A percentile compares a stretch with the other conserved stretches of the same genome.
Conservation (phyloP, 2,329 filamentous ascomycete species). For the Aspergillus pseudonomiae region DNA sequence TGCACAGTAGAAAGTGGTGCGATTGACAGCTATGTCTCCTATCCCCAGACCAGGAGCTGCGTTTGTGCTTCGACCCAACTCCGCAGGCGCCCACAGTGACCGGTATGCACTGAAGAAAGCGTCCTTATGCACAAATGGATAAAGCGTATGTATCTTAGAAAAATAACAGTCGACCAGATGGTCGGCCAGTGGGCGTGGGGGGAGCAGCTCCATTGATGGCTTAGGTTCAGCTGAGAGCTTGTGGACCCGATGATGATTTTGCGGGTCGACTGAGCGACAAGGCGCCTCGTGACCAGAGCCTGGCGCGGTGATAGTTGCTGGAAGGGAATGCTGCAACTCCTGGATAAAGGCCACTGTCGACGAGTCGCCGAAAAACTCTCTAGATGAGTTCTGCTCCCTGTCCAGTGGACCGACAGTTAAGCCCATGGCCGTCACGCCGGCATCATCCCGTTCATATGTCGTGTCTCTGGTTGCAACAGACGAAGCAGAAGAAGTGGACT, state of each 20-base stretch:
- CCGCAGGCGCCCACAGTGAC: neutral
- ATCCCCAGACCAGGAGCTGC: neutral
- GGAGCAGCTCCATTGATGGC: neutral
- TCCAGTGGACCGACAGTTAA: neutral
- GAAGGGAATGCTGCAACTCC: neutral
- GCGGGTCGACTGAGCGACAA: neutral
- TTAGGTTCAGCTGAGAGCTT: neutral
- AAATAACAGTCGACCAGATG: slow-evolving; percentile 2
- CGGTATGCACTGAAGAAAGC: neutral
- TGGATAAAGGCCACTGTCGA: slow-evolving; percentile 1
- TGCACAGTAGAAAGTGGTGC: neutral
- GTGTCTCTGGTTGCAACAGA: neutral
- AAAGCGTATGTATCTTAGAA: slow-evolving; percentile 1
- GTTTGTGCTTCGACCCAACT: neutral
- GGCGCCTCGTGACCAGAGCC: neutral
- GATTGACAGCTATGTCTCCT: neutral
- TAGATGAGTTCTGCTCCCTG: neutral
- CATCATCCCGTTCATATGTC: neutral
- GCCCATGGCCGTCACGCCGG: slow-evolving; percentile 1
- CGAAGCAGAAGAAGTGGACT: neutral
- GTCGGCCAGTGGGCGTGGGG: neutral
- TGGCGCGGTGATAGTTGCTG: neutral
- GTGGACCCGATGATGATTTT: neutral
- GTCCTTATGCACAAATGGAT: neutral
- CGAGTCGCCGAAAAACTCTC: neutral